Evolutionary conservation across 179 eudicot species (phyloP).

Genomic region (Pouteria campechiana): DNA sequence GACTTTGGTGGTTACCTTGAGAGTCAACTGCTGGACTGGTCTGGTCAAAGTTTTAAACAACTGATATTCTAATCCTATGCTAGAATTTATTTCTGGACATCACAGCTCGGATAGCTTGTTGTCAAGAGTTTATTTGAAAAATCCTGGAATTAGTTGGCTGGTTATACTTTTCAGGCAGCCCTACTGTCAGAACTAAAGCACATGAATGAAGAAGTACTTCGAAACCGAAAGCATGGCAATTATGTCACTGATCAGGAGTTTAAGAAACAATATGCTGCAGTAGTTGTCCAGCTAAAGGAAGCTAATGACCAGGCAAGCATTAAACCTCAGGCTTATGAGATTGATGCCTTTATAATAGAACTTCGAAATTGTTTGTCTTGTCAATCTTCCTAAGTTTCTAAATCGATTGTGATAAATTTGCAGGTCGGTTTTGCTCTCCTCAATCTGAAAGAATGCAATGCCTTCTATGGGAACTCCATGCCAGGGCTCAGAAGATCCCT

Average conservation of each 20-base stretch:
- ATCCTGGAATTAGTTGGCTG: too few species aligned
- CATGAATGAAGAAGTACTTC: slow-evolving; percentile 78
- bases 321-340: too few species aligned
- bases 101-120: too few species aligned
- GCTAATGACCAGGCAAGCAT: slow-evolving; percentile 67
- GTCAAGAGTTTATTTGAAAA: too few species aligned
- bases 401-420: slow-evolving; percentile 6
- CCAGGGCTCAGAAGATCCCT: too few species aligned
- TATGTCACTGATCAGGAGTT: slow-evolving; percentile 57
- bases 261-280: slow-evolving; percentile 92
- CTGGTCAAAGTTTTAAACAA: too few species aligned
- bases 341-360: too few species aligned
- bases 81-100: too few species aligned
- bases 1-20: too few species aligned
- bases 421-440: slow-evolving; percentile 77
- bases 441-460: slow-evolving; percentile 73
- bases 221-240: slow-evolving; percentile 31
- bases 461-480: slow-evolving; percentile 62
- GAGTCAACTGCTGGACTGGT: too few species aligned
- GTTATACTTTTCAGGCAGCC: slow-evolving; percentile 83
- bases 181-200: slow-evolving; percentile 70
- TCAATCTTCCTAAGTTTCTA: background rate
- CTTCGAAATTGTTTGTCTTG: background rate
- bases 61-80: too few species aligned
- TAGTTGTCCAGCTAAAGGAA: slow-evolving; percentile 69